phyloP scores from a whole-genome alignment of 202 grass and related monocot species.

The Brachypodium distachyon region DNA sequence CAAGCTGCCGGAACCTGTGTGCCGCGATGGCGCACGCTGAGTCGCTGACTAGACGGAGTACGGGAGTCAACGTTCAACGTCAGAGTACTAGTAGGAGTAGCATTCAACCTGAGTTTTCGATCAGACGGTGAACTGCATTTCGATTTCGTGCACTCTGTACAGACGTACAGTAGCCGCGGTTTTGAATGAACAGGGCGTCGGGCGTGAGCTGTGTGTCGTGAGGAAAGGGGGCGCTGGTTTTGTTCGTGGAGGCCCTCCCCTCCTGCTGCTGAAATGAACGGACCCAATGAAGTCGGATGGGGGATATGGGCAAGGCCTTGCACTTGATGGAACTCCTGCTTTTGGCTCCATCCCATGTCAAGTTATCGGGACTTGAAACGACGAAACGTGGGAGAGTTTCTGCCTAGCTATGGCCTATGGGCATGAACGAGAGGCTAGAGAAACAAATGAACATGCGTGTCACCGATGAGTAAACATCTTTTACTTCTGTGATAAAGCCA shows the following conservation, averaged over 20 bases:
- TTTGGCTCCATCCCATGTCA: background rate
- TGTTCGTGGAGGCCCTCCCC: background rate
- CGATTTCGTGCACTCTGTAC: no score
- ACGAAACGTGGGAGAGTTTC: conserved; percentile 2
- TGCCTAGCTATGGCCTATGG: background rate
- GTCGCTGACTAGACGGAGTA: no score
- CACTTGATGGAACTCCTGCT: background rate
- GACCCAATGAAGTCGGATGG: background rate
- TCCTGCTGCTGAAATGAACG: background rate
- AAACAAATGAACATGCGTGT: background rate
- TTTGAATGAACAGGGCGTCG: background rate
- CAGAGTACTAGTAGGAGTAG: no score
- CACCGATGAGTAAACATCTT: background rate
- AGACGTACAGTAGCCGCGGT: background rate
- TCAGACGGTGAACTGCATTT: no score
- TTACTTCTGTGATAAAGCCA: background rate
- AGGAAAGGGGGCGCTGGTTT: background rate
- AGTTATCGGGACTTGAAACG: conserved; percentile 12
- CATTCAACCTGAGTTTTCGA: no score
- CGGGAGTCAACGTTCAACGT: no score
- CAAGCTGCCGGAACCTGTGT: background rate
- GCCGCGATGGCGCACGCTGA: background rate
- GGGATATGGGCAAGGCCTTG: background rate
- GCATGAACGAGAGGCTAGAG: background rate
- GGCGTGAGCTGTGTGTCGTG: background rate